Percentiles rank a stretch among this genome's conserved stretches.
phyloP scores from a whole-genome alignment of 1,284 basidiomycete species.

The Trametes sp. region DNA sequence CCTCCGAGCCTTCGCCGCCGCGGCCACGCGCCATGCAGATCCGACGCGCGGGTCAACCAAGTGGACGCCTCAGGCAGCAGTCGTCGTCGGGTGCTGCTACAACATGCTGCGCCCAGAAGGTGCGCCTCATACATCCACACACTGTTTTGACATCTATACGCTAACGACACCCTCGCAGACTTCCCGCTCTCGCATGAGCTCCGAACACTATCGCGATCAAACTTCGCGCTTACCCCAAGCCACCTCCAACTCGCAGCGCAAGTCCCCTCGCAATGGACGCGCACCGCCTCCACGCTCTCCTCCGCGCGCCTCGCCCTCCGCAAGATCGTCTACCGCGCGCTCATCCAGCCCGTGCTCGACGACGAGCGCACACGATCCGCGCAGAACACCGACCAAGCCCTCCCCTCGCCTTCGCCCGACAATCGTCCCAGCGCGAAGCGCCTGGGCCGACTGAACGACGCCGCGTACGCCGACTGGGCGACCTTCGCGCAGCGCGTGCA shows the following conservation, averaged over 20 bases:
- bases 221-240: conserved; percentile 41
- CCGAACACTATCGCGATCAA: conserved; percentile 4
- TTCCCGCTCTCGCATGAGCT: conserved; percentile 45
- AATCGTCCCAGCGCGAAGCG: too few species aligned
- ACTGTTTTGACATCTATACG: neutral
- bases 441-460: conserved; percentile 45
- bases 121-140: too few species aligned
- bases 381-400: neutral
- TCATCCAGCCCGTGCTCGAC: conserved; percentile 42
- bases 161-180: conserved; percentile 40
- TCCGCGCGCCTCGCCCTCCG: conserved; percentile 55
- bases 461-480: conserved; percentile 45
- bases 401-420: neutral
- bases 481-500: conserved; percentile 40
- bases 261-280: conserved; percentile 51
- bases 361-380: neutral
- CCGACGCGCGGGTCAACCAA: neutral
- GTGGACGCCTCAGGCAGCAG: conserved; percentile 51
- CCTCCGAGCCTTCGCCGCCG: conserved; percentile 47
- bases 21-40: neutral
- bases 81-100: conserved; percentile 61
- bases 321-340: conserved; percentile 72
- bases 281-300: conserved; percentile 31
- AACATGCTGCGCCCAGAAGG: conserved; percentile 55
- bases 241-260: conserved; percentile 65